These are phyloP conservation scores for Garcia nutans DNA, from an alignment of 345 rosid species.

Conservation along the genomic window DNA sequence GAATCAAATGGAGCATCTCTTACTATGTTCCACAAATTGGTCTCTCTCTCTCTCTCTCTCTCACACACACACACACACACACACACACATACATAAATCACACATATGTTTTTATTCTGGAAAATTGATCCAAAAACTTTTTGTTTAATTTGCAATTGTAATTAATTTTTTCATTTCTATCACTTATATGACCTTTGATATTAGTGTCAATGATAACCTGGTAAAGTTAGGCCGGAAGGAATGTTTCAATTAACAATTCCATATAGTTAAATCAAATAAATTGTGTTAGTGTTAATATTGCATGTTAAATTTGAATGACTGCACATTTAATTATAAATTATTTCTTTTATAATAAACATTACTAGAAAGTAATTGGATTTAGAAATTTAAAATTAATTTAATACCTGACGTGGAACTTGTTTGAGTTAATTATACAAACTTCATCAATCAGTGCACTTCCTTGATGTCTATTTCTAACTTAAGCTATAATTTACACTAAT, in stretches of 20 bases:
- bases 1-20: conserved; percentile 76
- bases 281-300: neutral
- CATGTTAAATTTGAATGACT: neutral
- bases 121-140: neutral
- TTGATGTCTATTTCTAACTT: no score
- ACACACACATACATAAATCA: no score
- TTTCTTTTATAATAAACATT: neutral
- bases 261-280: no score
- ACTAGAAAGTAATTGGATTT: neutral
- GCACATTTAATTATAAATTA: neutral
- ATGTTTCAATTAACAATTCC: neutral
- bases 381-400: no score
- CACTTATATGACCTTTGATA: neutral
- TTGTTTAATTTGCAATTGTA: neutral
- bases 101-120: neutral
- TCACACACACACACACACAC: neutral
- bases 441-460: neutral
- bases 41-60: conserved; percentile 25
- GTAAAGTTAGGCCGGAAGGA: neutral
- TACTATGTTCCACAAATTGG: conserved; percentile 69
- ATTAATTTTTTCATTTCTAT: neutral
- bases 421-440: neutral
- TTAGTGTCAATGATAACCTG: no score
- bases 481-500: neutral
- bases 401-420: neutral